Evolutionary conservation across 2,329 filamentous ascomycete genomes (phyloP).

Genomic region (Boeremia exigua): DNA sequence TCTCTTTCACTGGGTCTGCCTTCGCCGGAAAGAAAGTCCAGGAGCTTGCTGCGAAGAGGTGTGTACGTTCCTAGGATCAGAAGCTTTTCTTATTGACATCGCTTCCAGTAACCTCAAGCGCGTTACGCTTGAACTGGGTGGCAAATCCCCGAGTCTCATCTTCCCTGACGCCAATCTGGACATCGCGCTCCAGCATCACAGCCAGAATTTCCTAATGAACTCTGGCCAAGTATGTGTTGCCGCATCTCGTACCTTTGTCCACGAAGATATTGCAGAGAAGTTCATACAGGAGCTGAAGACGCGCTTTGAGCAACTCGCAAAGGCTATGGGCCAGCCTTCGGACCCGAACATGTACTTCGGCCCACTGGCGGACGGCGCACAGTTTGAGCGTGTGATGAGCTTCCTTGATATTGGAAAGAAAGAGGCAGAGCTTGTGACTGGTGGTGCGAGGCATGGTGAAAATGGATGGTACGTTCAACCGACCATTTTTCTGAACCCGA

Average conservation of each 20-base stretch:
- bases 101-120: conserved; percentile 39
- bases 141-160: conserved; percentile 55
- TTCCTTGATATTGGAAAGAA: conserved; percentile 39
- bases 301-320: conserved; percentile 26
- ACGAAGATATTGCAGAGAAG: conserved; percentile 35
- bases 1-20: conserved; percentile 50
- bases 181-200: conserved; percentile 44
- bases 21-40: conserved; percentile 46
- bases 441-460: conserved; percentile 35
- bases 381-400: conserved; percentile 37
- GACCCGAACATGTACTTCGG: conserved; percentile 33
- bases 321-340: conserved; percentile 30
- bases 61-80: neutral
- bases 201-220: conserved; percentile 36
- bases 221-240: conserved; percentile 36
- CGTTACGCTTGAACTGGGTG: conserved; percentile 56
- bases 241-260: conserved; percentile 37
- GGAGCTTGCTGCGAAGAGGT: conserved; percentile 35
- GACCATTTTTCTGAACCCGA: conserved; percentile 39
- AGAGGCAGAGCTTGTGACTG: conserved; percentile 37
- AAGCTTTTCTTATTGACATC: neutral
- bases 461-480: conserved; percentile 38
- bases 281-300: conserved; percentile 37
- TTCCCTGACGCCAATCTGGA: conserved; percentile 58
- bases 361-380: conserved; percentile 36